Base-by-base conservation (phyloP, 2,329 filamentous ascomycete genomes). In the Myriosclerotinia duriaeana region DNA sequence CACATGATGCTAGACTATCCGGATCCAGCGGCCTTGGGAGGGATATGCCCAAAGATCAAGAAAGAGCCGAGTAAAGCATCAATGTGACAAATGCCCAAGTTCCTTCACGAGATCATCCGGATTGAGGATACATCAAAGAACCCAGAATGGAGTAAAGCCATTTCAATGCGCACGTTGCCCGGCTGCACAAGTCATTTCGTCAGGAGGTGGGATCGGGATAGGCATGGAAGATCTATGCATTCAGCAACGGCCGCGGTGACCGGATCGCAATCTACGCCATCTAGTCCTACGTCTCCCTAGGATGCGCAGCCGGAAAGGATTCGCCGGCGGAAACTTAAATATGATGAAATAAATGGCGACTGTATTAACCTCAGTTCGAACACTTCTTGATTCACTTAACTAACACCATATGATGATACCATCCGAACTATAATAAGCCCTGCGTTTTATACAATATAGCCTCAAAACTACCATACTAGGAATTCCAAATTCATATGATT, bases 1-100 rank as follows among this genome's bases (percentile, higher is more conserved):
- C 74, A 77, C 50, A 48, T 60, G 52, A 70, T 64, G 52, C 6
- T 50, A 17, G 48, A 56, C 8, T 69, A 71, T 64, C 66, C 66
- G 6, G 54, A 69, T 46, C 56, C 56, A 20, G 15, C 26, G 30
- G 40, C 30, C 46, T 22, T 34, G 9, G 42, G 9, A 20, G 17
- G 34, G 3, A 48, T 34, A 20, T 62, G 40, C 26, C 46, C 46
- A 38, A 53, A 53, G n/a, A 38, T 53, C 22, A 42, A 53, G 59
- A 62, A 53, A 62, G 44, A 62, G 17, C 34, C 59, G 17, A 38
- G n/a, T 26, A 3, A 52, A 40, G 15, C 20, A 53, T 63, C 17
- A 40, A 14, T 53, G 60, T 42, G 14, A 63, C 38, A 9, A 14
- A n/a, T 62, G 34, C 20, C 15, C 8, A 52, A 62, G 30, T n/a